A percentile compares a stretch with the other conserved stretches of the same genome.
phyloP scores from a whole-genome alignment of 116 monocot species.

The Thalassia testudinum region DNA sequence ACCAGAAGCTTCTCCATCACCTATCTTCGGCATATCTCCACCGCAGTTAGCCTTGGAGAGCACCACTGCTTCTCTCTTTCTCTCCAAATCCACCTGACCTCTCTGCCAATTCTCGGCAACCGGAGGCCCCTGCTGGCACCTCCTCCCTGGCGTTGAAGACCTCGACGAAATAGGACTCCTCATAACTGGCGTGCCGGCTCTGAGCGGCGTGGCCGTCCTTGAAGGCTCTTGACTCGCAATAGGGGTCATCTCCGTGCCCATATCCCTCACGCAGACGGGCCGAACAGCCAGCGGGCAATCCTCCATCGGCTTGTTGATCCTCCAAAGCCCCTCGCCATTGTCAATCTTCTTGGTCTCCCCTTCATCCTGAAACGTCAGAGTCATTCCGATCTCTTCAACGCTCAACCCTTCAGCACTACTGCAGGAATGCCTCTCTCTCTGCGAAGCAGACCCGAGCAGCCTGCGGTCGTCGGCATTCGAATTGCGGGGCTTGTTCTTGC shows the following conservation, averaged over 20 bases:
- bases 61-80: slow-evolving; percentile 9
- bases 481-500: slow-evolving; percentile 55
- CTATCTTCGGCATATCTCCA: slow-evolving; percentile 3
- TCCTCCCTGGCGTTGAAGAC: slow-evolving; percentile 35
- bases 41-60: slow-evolving; percentile 2
- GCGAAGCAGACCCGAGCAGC: slow-evolving; percentile 46
- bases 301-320: slow-evolving; percentile 18
- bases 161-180: slow-evolving; percentile 63
- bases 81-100: slow-evolving; percentile 21
- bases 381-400: slow-evolving; percentile 18
- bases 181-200: slow-evolving; percentile 50
- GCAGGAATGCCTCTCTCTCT: slow-evolving; percentile 60
- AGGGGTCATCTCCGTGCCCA: slow-evolving; percentile 96
- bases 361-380: slow-evolving; percentile 23
- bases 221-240: slow-evolving; percentile 83
- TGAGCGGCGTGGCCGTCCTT: slow-evolving; percentile 47
- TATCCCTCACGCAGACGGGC: slow-evolving; percentile 59
- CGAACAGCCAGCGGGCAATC: slow-evolving; percentile 21
- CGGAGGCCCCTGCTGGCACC: slow-evolving; percentile 15
- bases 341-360: slow-evolving; percentile 87
- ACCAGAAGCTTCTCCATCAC: slow-evolving; percentile 10
- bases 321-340: slow-evolving; percentile 19
- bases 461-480: slow-evolving; percentile 78
- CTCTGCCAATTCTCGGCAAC: slow-evolving; percentile 13
- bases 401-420: slow-evolving; percentile 55